Evolutionary conservation across 192 early-diverging fungal genomes (phyloP).

Genomic region (Haplosporangium gracile): DNA sequence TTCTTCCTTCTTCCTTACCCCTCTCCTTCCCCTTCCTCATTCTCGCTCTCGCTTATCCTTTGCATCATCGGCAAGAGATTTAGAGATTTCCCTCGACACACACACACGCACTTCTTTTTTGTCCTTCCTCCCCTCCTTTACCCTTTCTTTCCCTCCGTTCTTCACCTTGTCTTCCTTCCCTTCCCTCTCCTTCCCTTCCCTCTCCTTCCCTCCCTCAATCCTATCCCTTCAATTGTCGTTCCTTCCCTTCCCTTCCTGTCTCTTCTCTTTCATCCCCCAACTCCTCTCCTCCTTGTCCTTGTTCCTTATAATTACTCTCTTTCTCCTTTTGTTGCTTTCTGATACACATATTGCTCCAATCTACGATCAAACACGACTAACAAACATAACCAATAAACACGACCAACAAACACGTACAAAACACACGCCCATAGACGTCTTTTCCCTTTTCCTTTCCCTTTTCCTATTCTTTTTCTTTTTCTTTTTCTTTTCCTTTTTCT

Average conservation of each 20-base stretch:
- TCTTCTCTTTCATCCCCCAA: not conserved
- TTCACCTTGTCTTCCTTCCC: not conserved
- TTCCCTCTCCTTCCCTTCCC: not conserved
- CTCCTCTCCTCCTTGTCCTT: not conserved
- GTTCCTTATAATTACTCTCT: not conserved
- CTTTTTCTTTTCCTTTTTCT: not conserved
- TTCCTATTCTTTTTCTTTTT: not conserved
- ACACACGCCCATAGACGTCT: not conserved
- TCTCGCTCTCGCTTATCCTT: too few species aligned
- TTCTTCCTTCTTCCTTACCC: not conserved
- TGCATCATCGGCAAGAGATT: too few species aligned
- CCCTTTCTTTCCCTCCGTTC: not conserved
- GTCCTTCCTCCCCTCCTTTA: not conserved
- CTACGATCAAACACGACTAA: conserved; percentile 2
- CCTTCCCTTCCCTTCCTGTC: not conserved
- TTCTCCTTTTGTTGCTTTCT: conserved; percentile 6
- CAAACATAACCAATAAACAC: conserved; percentile 11
- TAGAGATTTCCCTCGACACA: too few species aligned
- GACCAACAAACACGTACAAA: not conserved
- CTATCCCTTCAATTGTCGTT: too few species aligned
- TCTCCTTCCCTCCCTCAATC: not conserved
- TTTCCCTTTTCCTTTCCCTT: not conserved
- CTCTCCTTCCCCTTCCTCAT: too few species aligned
- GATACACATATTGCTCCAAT: not conserved
- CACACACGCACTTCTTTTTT: too few species aligned